phyloP scores from a whole-genome alignment of 1,139 yeast species.

The Debaryomyces subglobosus region DNA sequence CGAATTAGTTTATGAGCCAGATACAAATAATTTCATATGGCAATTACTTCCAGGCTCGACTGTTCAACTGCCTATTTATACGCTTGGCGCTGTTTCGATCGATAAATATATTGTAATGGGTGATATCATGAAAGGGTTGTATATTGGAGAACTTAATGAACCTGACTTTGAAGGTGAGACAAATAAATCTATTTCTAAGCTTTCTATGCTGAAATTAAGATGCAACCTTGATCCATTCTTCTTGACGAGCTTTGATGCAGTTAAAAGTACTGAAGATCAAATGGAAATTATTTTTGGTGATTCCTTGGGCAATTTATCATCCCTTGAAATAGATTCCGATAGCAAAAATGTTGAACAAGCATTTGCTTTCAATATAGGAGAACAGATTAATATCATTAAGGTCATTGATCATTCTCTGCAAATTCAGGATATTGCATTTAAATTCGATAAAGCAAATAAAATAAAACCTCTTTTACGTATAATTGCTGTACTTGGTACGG shows the following conservation, averaged over 20 bases:
- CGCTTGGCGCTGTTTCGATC: slow-evolving; percentile 15
- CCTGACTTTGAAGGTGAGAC: neutral
- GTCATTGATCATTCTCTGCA: slow-evolving; percentile 5
- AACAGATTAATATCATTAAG: slow-evolving; percentile 32
- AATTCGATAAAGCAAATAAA: neutral
- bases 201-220: slow-evolving; percentile 7
- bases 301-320: slow-evolving; percentile 33
- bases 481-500: slow-evolving; percentile 36
- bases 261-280: neutral
- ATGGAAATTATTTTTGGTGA: slow-evolving; percentile 27
- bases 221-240: slow-evolving; percentile 17
- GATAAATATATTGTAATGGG: slow-evolving; percentile 18
- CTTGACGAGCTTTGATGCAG: slow-evolving; percentile 18
- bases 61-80: slow-evolving; percentile 15
- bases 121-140: slow-evolving; percentile 27
- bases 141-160: neutral
- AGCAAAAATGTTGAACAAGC: slow-evolving; percentile 12
- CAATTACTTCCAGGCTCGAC: slow-evolving; percentile 14
- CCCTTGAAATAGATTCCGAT: slow-evolving; percentile 6
- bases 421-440: neutral
- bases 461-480: slow-evolving; percentile 2
- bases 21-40: slow-evolving; percentile 13
- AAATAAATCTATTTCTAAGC: neutral
- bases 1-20: slow-evolving; percentile 7
- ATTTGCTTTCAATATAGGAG: slow-evolving; percentile 32